phyloP scores from a whole-genome alignment of 179 eudicot species.

The Beta lomatogona region DNA sequence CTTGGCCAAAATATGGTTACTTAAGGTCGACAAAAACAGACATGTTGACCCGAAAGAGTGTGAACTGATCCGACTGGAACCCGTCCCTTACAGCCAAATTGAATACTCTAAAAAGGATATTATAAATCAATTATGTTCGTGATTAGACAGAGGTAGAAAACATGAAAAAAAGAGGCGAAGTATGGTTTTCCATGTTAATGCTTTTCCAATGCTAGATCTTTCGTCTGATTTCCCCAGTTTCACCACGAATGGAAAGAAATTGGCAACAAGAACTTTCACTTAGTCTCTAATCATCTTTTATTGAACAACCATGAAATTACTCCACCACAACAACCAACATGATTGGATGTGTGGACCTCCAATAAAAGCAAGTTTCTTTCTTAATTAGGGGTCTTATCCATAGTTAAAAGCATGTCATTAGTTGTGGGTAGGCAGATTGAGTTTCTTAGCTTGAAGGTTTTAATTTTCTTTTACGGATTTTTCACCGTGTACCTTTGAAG shows the following conservation, averaged over 20 bases:
- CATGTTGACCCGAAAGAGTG: too few species aligned
- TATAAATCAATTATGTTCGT: too few species aligned
- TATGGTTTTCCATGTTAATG: neutral
- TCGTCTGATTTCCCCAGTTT: neutral
- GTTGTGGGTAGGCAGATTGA: neutral
- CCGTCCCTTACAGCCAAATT: too few species aligned
- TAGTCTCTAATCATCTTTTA: conserved; percentile 4
- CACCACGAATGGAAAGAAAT: neutral
- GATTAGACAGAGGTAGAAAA: neutral
- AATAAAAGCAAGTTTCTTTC: neutral
- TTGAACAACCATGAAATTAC: conserved; percentile 9
- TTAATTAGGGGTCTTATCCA: neutral
- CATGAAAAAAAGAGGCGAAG: conserved; percentile 1
- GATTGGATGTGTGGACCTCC: conserved; percentile 22
- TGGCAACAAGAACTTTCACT: conserved; percentile 6
- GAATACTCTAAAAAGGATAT: too few species aligned
- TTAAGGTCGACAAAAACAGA: too few species aligned
- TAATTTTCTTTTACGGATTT: too few species aligned
- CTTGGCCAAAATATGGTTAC: too few species aligned
- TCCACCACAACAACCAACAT: conserved; percentile 25
- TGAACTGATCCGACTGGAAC: too few species aligned
- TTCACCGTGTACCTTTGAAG: too few species aligned
- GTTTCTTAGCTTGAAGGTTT: neutral
- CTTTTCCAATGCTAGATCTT: neutral
- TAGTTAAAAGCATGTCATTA: neutral